These are phyloP conservation scores for Colletotrichum magnum DNA, from an alignment of 2,329 filamentous ascomycete genomes.

Conservation along the genomic window DNA sequence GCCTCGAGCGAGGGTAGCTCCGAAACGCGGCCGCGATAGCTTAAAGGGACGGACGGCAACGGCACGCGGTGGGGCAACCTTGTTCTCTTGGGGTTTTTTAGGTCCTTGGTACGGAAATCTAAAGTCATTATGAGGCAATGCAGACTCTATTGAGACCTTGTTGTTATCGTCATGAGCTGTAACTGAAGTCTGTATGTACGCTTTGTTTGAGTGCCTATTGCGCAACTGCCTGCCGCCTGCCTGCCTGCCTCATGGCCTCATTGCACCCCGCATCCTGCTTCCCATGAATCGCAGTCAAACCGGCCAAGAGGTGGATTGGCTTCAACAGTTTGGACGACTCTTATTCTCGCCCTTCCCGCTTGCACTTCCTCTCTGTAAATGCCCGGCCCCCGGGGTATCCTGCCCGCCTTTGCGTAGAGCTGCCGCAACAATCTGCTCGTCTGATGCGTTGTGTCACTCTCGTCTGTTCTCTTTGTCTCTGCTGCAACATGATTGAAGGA, in stretches of 20 bases:
- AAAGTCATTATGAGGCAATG: neutral
- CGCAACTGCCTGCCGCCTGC: too few species aligned
- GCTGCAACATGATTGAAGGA: neutral
- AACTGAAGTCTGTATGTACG: too few species aligned
- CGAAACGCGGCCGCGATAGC: conserved; percentile 30
- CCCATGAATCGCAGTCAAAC: too few species aligned
- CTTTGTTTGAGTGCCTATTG: too few species aligned
- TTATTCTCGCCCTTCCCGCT: too few species aligned
- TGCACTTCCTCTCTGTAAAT: neutral
- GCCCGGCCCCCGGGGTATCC: neutral
- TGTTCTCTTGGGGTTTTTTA: neutral
- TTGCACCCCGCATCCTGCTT: too few species aligned
- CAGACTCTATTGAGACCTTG: too few species aligned
- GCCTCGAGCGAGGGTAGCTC: conserved; percentile 32
- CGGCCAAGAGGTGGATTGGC: too few species aligned
- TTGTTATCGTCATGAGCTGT: too few species aligned
- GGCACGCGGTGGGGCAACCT: conserved; percentile 1
- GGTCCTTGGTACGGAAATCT: neutral
- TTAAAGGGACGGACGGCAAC: conserved; percentile 13
- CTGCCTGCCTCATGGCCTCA: too few species aligned
- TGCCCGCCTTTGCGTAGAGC: neutral
- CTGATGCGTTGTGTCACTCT: neutral
- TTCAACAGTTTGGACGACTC: too few species aligned
- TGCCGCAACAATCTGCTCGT: conserved; percentile 5
- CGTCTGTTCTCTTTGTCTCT: neutral